Base-by-base conservation (phyloP, 2,329 filamentous ascomycete genomes). In the Fonsecaea erecta region DNA sequence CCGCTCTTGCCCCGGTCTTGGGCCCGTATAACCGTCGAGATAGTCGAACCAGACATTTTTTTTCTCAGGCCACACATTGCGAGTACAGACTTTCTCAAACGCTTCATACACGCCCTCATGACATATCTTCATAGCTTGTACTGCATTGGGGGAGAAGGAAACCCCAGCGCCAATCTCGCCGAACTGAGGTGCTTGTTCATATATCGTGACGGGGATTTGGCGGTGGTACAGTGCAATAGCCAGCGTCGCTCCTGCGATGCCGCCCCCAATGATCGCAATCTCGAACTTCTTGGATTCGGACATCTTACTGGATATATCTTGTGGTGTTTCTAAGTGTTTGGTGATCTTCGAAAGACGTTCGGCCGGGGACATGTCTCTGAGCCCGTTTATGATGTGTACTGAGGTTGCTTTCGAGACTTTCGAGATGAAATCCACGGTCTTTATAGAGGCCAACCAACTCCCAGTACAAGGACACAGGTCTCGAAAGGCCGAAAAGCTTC, bases 111-210 rank as follows among this genome's bases (percentile, higher is more conserved):
- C 73, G 34, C 76, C 78, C 1, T 78, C 75, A 32, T 79, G 77
- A 71, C 82, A 79, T 40, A 79, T 70, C 58, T 78, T 74, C 81
- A 85, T 82, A 6, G 83, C 81, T 32, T 79, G 77, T 3, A 76
- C 73, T n/a, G 82, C 78, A 69, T 84, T 84, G 48, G 80, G 78
- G 1, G 78, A 79, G 62, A 85, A 79, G 1, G 78, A 75, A 0
- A 85, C 80, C 21, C 83, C 83, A 0, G 83, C 83, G 12, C 83
- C 83, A 26, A 84, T 82, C 70, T 85, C 82, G 61, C 78, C 79
- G 64, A 85, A 85, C 26, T 76, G 74, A 2, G 75, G 66, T 1
- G 82, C 82, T 55, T 80, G 76, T 72, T 85, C 83, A 70, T 84
- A 85, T 53, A 76, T 61, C 24, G 67, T 72, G 52, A 74, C 63